Percentiles rank a stretch among this genome's conserved stretches.
Conservation (phyloP, 2,329 filamentous ascomycete species). For the Knufia petricola region DNA sequence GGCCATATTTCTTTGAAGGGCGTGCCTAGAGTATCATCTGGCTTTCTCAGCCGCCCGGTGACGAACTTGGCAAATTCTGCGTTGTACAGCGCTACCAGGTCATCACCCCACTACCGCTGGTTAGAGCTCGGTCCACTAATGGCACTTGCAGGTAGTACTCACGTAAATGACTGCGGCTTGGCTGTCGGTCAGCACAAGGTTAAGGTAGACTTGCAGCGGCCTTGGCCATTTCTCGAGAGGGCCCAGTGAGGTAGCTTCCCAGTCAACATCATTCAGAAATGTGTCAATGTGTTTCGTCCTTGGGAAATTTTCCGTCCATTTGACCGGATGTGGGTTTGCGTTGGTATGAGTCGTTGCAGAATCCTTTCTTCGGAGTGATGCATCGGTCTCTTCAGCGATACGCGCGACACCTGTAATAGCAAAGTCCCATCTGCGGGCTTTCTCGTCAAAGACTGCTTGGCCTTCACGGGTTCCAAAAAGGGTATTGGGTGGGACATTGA, state of each 20-base stretch:
- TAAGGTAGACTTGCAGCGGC: conserved; percentile 38
- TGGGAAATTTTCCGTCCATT: conserved; percentile 17
- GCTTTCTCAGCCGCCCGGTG: conserved; percentile 25
- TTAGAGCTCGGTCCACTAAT: too few species aligned
- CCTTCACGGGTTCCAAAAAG: neutral
- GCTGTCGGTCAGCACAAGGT: conserved; percentile 37
- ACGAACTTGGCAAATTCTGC: conserved; percentile 26
- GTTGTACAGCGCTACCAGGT: conserved; percentile 29
- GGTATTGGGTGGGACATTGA: conserved; percentile 4
- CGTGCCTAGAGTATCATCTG: conserved; percentile 29
- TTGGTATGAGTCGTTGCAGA: neutral
- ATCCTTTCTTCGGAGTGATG: neutral
- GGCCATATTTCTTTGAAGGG: conserved; percentile 33
- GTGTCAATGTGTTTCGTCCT: conserved; percentile 24
- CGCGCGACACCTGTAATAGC: neutral
- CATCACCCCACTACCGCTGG: conserved; percentile 30
- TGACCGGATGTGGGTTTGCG: neutral
- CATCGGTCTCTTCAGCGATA: neutral
- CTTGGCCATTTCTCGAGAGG: conserved; percentile 39
- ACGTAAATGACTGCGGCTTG: conserved; percentile 32
- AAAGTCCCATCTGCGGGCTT: neutral
- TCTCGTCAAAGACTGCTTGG: conserved; percentile 5
- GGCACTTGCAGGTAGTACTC: too few species aligned
- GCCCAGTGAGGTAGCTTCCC: conserved; percentile 40
- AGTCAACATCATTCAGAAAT: conserved; percentile 38